These are phyloP conservation scores for Trichophyton simii DNA, from an alignment of 2,329 filamentous ascomycete species.

Conservation along the genomic window DNA sequence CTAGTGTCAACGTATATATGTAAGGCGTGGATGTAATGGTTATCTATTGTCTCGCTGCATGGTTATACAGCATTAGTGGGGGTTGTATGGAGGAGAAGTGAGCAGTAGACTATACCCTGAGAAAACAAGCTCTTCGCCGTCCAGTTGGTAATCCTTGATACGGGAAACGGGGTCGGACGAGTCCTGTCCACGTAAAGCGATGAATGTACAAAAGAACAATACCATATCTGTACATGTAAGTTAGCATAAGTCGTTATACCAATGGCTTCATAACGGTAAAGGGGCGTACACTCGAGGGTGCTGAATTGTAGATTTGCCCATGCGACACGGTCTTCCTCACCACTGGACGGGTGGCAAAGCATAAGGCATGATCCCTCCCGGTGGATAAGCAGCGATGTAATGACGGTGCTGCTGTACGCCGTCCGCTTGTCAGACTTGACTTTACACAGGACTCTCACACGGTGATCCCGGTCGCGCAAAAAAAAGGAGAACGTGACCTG, in stretches of 20 bases:
- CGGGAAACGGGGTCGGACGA: conserved; percentile 25
- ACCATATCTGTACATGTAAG: conserved; percentile 37
- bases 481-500: conserved; percentile 40
- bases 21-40: conserved; percentile 41
- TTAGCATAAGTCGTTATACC: neutral
- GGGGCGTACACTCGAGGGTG: conserved; percentile 41
- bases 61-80: neutral
- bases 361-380: conserved; percentile 29
- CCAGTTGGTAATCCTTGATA: conserved; percentile 40
- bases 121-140: conserved; percentile 37
- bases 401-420: conserved; percentile 37
- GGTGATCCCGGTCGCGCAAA: conserved; percentile 38
- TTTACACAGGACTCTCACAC: conserved; percentile 43
- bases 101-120: conserved; percentile 29
- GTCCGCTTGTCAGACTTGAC: conserved; percentile 30
- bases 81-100: neutral
- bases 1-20: conserved; percentile 42
- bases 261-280: neutral
- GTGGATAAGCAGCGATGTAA: conserved; percentile 34
- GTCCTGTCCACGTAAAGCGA: conserved; percentile 48
- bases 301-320: conserved; percentile 46
- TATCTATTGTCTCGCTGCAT: conserved; percentile 40
- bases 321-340: conserved; percentile 25
- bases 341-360: conserved; percentile 25
- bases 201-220: conserved; percentile 44